Percentiles rank a stretch among this genome's conserved stretches.
These are phyloP conservation scores for Teratosphaeria pseudoeucalypti DNA, from an alignment of 2,329 filamentous ascomycete species.

Conservation along the genomic window DNA sequence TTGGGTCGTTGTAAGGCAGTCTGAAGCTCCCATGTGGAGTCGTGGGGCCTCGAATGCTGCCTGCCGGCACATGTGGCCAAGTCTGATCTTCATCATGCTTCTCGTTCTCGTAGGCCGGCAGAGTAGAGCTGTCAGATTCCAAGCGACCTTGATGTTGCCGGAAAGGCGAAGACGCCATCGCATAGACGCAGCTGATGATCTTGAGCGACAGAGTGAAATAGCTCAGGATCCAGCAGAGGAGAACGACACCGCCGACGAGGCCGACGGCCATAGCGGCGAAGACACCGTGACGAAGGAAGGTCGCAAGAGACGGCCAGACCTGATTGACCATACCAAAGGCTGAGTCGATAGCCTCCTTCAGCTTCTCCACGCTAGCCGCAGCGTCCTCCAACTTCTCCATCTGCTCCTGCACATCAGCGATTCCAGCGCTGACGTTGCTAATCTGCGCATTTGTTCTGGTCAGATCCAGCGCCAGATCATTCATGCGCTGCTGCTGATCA, in stretches of 20 bases:
- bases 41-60: neutral
- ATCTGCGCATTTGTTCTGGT: neutral
- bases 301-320: neutral
- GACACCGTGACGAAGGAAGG: neutral
- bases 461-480: neutral
- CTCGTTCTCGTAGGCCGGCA: neutral
- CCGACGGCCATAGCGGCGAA: neutral
- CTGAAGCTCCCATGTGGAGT: neutral
- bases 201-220: neutral
- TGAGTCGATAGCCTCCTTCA: neutral
- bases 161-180: neutral
- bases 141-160: neutral
- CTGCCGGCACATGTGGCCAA: neutral
- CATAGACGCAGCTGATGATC: neutral
- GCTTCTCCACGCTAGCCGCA: neutral
- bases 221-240: neutral
- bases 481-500: neutral
- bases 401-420: neutral
- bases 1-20: constrained; percentile 3
- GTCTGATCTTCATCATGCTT: neutral
- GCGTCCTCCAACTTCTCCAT: neutral
- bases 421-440: neutral
- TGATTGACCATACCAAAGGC: neutral
- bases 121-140: neutral
- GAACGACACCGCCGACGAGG: neutral